Evolutionary conservation across 1,284 basidiomycete genomes (phyloP).

Genomic region (Malassezia nana): DNA sequence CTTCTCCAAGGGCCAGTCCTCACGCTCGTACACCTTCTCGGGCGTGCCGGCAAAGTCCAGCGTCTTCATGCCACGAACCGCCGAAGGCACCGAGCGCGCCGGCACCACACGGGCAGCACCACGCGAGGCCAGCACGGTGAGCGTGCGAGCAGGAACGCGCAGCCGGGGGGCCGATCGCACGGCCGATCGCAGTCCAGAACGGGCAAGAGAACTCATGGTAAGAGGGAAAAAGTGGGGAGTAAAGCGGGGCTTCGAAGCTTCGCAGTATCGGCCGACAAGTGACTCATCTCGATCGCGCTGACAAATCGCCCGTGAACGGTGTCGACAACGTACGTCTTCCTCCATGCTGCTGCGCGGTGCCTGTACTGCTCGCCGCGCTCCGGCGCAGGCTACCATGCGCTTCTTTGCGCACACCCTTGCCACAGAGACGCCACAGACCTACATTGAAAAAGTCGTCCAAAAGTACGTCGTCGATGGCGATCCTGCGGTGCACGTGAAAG

Average conservation of each 20-base stretch:
- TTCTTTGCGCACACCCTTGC: not conserved
- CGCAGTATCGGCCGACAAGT: not conserved
- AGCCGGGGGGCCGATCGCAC: slow-evolving; percentile 1
- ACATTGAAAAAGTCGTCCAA: slow-evolving; percentile 96
- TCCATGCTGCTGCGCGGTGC: slow-evolving; percentile 1
- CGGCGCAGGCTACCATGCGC: no score
- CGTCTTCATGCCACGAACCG: slow-evolving; percentile 68
- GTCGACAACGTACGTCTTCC: no score
- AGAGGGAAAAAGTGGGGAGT: no score
- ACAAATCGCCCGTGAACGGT: not conserved
- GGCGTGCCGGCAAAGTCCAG: slow-evolving; percentile 90
- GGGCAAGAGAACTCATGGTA: slow-evolving; percentile 10
- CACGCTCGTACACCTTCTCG: slow-evolving; percentile 92
- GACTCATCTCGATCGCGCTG: not conserved
- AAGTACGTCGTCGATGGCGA: slow-evolving; percentile 85
- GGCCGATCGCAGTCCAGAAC: slow-evolving; percentile 9
- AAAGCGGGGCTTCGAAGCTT: not conserved
- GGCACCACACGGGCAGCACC: not conserved
- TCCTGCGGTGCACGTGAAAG: slow-evolving; percentile 57
- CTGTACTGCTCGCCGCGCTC: no score
- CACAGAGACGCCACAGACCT: slow-evolving; percentile 56
- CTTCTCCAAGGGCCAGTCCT: slow-evolving; percentile 93
- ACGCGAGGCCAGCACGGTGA: slow-evolving; percentile 10
- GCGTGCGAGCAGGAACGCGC: slow-evolving; percentile 8
- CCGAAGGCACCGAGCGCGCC: slow-evolving; percentile 23